Conservation (phyloP, 2,329 filamentous ascomycete genomes). For the Emericellopsis cladophorae region DNA sequence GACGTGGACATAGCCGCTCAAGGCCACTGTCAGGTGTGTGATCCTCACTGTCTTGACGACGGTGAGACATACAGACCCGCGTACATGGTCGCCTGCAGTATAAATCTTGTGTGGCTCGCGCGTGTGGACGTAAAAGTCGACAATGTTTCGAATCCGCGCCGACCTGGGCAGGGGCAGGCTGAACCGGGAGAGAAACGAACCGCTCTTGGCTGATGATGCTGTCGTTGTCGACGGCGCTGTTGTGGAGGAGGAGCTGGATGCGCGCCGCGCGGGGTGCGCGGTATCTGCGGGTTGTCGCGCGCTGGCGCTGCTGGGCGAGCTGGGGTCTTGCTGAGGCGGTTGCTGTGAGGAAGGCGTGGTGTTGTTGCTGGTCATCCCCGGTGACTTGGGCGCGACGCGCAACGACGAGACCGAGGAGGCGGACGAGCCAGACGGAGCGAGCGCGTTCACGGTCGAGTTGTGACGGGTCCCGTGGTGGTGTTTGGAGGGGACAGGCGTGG, state of each 20-base stretch:
- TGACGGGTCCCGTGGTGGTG: no score
- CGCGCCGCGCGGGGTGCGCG: background rate
- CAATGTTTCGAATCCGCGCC: slow-evolving; percentile 48
- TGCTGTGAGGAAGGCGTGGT: no score
- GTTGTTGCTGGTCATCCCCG: no score
- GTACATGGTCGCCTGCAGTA: slow-evolving; percentile 60
- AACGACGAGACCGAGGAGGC: no score
- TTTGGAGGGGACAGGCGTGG: background rate
- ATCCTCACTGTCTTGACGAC: slow-evolving; percentile 64
- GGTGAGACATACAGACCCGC: slow-evolving; percentile 59
- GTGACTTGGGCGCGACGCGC: no score
- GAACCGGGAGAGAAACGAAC: slow-evolving; percentile 36
- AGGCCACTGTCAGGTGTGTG: slow-evolving; percentile 65
- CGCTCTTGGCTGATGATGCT: no score
- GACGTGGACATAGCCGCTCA: slow-evolving; percentile 70
- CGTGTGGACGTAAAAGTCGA: slow-evolving; percentile 67
- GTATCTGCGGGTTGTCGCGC: no score
- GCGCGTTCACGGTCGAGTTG: no score
- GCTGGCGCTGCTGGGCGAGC: no score
- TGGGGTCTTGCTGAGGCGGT: no score
- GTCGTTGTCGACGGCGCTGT: slow-evolving; percentile 2
- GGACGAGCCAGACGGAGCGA: no score
- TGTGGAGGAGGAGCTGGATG: slow-evolving; percentile 9
- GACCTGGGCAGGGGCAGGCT: slow-evolving; percentile 34
- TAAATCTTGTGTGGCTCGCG: slow-evolving; percentile 71